Conservation (phyloP, 202 grass and related monocot species). For the Hordeum pubiflorum region DNA sequence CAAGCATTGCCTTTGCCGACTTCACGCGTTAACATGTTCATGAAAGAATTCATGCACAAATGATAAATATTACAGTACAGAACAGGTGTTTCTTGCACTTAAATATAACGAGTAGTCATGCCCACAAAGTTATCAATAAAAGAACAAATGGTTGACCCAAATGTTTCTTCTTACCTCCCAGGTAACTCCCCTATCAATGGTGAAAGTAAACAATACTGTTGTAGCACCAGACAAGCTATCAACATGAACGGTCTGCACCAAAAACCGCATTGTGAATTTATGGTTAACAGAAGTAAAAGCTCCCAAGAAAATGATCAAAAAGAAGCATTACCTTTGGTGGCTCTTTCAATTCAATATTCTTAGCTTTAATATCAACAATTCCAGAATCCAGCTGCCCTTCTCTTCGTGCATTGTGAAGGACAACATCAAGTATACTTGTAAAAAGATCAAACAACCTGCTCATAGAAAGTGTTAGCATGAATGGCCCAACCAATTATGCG, state of each 20-base stretch:
- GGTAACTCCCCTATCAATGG: slow-evolving; percentile 73
- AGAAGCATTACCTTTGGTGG: slow-evolving; percentile 56
- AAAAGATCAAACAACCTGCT: slow-evolving; percentile 95
- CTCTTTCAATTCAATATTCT: slow-evolving; percentile 81
- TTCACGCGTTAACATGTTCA: slow-evolving; percentile 35
- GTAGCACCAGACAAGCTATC: slow-evolving; percentile 83
- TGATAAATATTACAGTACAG: not conserved
- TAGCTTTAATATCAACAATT: slow-evolving; percentile 96
- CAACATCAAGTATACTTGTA: slow-evolving; percentile 70
- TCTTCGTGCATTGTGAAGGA: slow-evolving; percentile 76
- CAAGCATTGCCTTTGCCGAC: slow-evolving; percentile 68
- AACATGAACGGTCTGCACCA: slow-evolving; percentile 78
- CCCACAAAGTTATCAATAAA: slow-evolving; percentile 1
- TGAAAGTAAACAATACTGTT: slow-evolving; percentile 84
- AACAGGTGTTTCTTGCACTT: not conserved
- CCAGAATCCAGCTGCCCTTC: slow-evolving; percentile 97
- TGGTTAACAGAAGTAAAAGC: not conserved
- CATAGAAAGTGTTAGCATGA: slow-evolving; percentile 24
- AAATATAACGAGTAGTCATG: slow-evolving; percentile 17
- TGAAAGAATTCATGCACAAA: slow-evolving; percentile 16
- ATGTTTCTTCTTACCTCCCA: slow-evolving; percentile 70
- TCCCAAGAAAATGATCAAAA: slow-evolving; percentile 6
- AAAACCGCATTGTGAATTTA: slow-evolving; percentile 10
- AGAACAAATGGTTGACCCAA: not conserved
- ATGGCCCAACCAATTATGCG: not conserved